Evolutionary conservation across 2,329 filamentous ascomycete species (phyloP).

Genomic region (Tolypocladium inflatum): DNA sequence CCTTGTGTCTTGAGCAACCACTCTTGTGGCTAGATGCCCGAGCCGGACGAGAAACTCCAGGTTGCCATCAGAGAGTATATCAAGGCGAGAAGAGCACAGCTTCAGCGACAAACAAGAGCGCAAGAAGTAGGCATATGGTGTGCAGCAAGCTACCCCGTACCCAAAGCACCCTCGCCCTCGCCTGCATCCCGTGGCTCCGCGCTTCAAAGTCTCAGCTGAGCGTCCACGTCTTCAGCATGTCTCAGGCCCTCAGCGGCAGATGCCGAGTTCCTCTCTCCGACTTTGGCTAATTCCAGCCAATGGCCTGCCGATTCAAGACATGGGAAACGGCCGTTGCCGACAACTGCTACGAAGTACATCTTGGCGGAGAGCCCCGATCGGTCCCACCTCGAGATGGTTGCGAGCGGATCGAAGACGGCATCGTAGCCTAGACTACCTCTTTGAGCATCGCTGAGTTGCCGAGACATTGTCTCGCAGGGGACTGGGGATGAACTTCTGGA

Average conservation of each 20-base stretch:
- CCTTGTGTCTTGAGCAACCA: background rate
- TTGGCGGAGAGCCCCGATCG: background rate
- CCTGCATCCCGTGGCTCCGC: background rate
- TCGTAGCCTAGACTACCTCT: background rate
- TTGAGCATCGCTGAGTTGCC: background rate
- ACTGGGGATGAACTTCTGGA: background rate
- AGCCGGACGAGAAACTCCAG: no score
- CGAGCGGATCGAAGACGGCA: background rate
- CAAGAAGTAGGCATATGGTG: background rate
- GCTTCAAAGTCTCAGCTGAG: background rate
- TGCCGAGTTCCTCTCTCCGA: background rate
- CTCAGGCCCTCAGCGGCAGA: no score
- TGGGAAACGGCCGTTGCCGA: background rate
- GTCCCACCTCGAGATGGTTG: background rate
- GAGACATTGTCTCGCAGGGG: no score
- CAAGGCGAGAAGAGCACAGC: background rate
- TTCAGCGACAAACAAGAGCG: background rate
- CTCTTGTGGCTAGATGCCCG: no score
- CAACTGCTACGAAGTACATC: no score
- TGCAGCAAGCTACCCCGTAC: background rate
- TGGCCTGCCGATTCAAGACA: background rate
- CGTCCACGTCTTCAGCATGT: background rate
- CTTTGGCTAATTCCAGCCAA: background rate
- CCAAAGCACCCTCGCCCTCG: no score
- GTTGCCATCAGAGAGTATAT: no score